Base-by-base conservation (phyloP, 2,329 filamentous ascomycete genomes). In the Botrytis fragariae region DNA sequence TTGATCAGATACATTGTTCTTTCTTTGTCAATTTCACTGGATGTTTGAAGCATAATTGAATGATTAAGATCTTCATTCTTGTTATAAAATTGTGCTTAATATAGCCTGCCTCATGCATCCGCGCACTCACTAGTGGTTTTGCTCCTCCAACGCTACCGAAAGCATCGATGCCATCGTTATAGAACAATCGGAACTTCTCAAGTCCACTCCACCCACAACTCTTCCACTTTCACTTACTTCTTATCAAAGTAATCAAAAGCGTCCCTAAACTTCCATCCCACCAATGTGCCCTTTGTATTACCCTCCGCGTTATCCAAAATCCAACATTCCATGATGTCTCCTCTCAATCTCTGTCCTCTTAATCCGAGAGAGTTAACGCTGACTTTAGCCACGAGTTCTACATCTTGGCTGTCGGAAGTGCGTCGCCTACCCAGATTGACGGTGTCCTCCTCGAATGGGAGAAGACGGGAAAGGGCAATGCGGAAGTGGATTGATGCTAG, bases 341-440 rank as follows among this genome's bases (percentile, higher is more conserved):
- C 61, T 9, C 25, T 22, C 61, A 44, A 7, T n/a, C 37, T 42
- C 1, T 29, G 12, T 39, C 22, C 37, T 44, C 37, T 63, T 39
- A 63, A 32, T 20, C 61, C 61, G 9, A 63, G 37, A 63, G 37
- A 42, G 29, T 63, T 39, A 9, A 44, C 61, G 20, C n/a, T 42
- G 25, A 63, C 18, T 63, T 39, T 42, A 18, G 61, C 61, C 39
- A 44, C 25, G 25, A 29, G n/a, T 32, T 44, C 39, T 29, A 8
- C 14, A 29, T 10, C 25, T 10, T 18, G 8, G 37, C 1, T 29
- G 0, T n/a, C 4, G 16, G 39, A 29, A 4, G 3, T 2, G 4
- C 4, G 39, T 0, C 22, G 4, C n/a, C 25, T 29, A 29, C 16
- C n/a, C 18, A 63, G 4, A 12, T 22, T 63, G 7, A 63, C 16